Base-by-base conservation (phyloP, 2,329 filamentous ascomycete species). In the Verticillium albo-atrum region DNA sequence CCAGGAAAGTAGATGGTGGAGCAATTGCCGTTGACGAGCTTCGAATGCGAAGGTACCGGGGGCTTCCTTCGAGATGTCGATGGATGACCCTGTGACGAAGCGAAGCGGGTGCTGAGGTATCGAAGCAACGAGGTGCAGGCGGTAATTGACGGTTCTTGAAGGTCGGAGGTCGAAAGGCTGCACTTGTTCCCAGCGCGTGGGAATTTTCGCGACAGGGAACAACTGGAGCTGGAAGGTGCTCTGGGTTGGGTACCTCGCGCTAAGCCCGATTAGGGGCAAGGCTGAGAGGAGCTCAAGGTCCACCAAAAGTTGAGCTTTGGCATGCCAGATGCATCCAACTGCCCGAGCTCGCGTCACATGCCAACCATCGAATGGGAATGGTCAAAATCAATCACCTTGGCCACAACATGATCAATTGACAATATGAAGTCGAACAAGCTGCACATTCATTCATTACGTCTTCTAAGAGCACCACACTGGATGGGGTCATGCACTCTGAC, bases 221-320 rank as follows among this genome's bases (percentile, higher is more conserved):
- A 47, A 26, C 54, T 50, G 34, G 54, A 56, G 54, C 54, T 56
- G 42, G 42, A 14, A 25, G 42, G 42, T 47, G 42, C 20, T 47
- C 42, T 47, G 25, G 35, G 54, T 17, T 26, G 35, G 34, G 34
- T 47, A 50, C 34, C 54, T 47, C 15, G 62, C 71, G 68, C 73
- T 75, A 74, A 60, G 57, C 73, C 73, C 27, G 57, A 70, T 65
- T 27, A 64, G 72, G 60, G 56, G 62, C 71, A 72, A 71, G 71
- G 68, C 70, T 73, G 70, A 69, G 27, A 20, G 25, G 42, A 47
- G 42, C 42, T 47, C 14, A 20, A 9, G 42, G 42, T 20, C 42
- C 42, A 47, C 42, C 20, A 47, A 25, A 25, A 32, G 30, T 32
- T 12, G 42, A 47, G 42, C 42, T 47, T 20, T 23, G 17, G 14